phyloP scores from a whole-genome alignment of 2,329 filamentous ascomycete species.

The Diplodia intermedia region DNA sequence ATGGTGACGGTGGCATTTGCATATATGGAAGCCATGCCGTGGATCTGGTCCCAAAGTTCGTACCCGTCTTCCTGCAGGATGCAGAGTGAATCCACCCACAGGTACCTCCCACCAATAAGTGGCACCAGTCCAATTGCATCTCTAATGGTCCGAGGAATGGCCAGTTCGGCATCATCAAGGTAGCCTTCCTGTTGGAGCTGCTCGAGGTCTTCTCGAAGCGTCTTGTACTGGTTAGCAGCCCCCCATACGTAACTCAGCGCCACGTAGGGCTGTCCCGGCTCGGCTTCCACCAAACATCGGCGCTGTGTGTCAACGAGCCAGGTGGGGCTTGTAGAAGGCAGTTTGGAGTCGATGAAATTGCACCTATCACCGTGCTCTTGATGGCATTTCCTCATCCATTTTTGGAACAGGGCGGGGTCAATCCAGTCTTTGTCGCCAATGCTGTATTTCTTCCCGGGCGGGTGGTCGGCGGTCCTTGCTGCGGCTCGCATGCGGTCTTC shows the following conservation, averaged over 20 bases:
- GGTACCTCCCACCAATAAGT: constrained; percentile 31
- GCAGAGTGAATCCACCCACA: constrained; percentile 38
- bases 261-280: constrained; percentile 33
- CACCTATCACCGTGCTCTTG: constrained; percentile 6
- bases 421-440: constrained; percentile 23
- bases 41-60: constrained; percentile 29
- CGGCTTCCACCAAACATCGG: constrained; percentile 6
- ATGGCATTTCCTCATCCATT: constrained; percentile 2
- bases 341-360: background rate
- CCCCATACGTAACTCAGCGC: constrained; percentile 38
- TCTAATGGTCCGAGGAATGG: constrained; percentile 33
- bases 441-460: background rate
- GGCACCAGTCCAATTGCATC: constrained; percentile 34
- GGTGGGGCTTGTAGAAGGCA: background rate
- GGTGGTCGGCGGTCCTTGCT: background rate
- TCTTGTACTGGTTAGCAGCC: constrained; percentile 26
- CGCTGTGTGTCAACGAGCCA: constrained; percentile 21
- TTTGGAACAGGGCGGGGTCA: background rate
- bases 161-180: constrained; percentile 12
- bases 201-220: constrained; percentile 15
- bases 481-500: constrained; percentile 5
- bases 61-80: constrained; percentile 33
- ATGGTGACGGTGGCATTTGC: constrained; percentile 35
- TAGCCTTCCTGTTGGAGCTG: constrained; percentile 23
- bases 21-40: constrained; percentile 35